A percentile compares a stretch with the other conserved stretches of the same genome.
These are phyloP conservation scores for Sideroxylon spinosum DNA, from an alignment of 179 eudicot species.

Conservation along the genomic window DNA sequence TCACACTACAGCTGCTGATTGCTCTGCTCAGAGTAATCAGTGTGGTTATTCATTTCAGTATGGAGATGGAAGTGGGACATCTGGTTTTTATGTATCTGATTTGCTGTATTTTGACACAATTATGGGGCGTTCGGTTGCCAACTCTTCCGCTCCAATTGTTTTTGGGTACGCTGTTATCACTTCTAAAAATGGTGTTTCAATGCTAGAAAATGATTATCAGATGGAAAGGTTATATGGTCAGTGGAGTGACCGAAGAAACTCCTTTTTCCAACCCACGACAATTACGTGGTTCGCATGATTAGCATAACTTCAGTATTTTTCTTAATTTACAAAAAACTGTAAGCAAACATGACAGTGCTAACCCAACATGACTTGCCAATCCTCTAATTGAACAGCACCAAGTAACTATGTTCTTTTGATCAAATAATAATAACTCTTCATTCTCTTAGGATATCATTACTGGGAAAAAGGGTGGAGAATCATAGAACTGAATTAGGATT, in stretches of 20 bases:
- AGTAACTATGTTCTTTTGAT: too few species aligned
- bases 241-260: not conserved
- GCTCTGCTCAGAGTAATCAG: conserved; percentile 49
- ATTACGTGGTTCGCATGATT: not conserved
- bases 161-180: conserved; percentile 58
- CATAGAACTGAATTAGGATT: not conserved
- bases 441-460: not conserved
- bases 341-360: not conserved
- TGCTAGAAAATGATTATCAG: not conserved
- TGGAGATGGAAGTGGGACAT: conserved; percentile 92
- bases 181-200: not conserved
- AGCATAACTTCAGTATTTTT: not conserved
- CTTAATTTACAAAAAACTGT: not conserved
- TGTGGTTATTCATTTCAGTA: conserved; percentile 78
- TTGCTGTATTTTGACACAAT: conserved; percentile 60
- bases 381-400: not conserved
- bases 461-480: not conserved
- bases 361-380: not conserved
- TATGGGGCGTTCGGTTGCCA: conserved; percentile 40
- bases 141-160: conserved; percentile 64
- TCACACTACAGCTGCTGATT: conserved; percentile 54
- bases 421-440: not conserved
- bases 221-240: not conserved
- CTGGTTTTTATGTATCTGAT: conserved; percentile 72
- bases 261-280: not conserved